Evolutionary conservation across 139 green algal species (phyloP), one percentile per base, ranked within the genome.

Genomic region (Limnomonas spitsbergensis): DNA sequence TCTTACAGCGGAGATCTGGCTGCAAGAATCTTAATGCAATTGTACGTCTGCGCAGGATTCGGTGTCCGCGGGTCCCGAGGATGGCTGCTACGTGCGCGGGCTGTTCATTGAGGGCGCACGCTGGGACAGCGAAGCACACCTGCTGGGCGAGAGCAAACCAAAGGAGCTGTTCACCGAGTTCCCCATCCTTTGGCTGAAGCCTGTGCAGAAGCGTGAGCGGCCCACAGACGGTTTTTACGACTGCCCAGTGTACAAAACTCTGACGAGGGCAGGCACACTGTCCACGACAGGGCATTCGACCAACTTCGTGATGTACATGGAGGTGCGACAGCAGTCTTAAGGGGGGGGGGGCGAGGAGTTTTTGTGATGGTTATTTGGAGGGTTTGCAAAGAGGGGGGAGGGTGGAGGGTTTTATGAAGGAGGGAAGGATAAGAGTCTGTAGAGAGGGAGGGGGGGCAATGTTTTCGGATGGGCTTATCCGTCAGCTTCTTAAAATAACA

Each of bases 81-180:
- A 94, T 68, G 92, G 92, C 54, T 94, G 88, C 84, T 97, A 93
- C 83, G 89, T 97, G 66, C 83, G 81, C 14, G 92, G 92, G 1
- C 79, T 96, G 32, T 96, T 91, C 81, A 82, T 97, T 84, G 92
- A 97, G 82, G 92, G 92, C 1, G 92, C 90, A 35, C 80, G 89
- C 29, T 83, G 79, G 79, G 79, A 83, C 66, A 14, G 2, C 29
- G 40, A 83, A 2, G 73, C 79, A 26, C 89, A 95, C 75, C 61
- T 84, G 73, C 37, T 96, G 37, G 84, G 69, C 47, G 93, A 97
- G 85, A 89, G 79, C 0, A 81, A 81, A 24, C 90, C 93, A 38
- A 97, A 96, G 87, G 93, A 97, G 86, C 86, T 97, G 35, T 96
- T 91, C 77, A 93, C 84, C 4, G 86, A 94, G 61, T 91, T 95